These are phyloP conservation scores for Aspergillus ochraceus DNA, from an alignment of 2,329 filamentous ascomycete species.

Conservation along the genomic window DNA sequence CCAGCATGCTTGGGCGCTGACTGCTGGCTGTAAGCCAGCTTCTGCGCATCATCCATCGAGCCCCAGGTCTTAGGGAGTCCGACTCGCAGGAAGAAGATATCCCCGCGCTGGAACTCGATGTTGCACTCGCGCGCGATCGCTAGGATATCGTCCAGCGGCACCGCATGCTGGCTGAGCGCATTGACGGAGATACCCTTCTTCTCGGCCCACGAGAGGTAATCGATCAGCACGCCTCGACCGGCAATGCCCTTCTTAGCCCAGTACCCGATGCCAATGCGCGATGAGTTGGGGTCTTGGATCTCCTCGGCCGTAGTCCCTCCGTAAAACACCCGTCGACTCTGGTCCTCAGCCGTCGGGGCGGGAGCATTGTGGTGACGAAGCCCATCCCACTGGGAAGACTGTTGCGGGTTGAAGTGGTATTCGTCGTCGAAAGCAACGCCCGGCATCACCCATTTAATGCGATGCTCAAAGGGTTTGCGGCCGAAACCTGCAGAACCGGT, in stretches of 20 bases:
- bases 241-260: constrained; percentile 42
- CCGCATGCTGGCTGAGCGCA: constrained; percentile 33
- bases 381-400: constrained; percentile 57
- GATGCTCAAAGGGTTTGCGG: constrained; percentile 53
- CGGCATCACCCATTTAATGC: constrained; percentile 49
- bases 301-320: constrained; percentile 38
- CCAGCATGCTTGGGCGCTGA: constrained; percentile 34
- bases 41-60: constrained; percentile 29
- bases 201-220: constrained; percentile 38
- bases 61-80: constrained; percentile 38
- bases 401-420: constrained; percentile 55
- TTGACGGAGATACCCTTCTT: constrained; percentile 32
- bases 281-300: constrained; percentile 32
- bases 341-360: constrained; percentile 34
- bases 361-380: constrained; percentile 53
- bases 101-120: constrained; percentile 36
- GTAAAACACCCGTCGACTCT: constrained; percentile 33
- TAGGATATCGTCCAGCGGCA: constrained; percentile 37
- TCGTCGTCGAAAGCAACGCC: constrained; percentile 52
- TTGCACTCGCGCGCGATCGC: constrained; percentile 36
- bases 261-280: constrained; percentile 38
- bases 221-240: constrained; percentile 42
- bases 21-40: constrained; percentile 31
- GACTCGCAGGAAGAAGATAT: constrained; percentile 42
- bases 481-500: constrained; percentile 46